phyloP scores from a whole-genome alignment of 139 green algal species.

The Closterium sp. region DNA sequence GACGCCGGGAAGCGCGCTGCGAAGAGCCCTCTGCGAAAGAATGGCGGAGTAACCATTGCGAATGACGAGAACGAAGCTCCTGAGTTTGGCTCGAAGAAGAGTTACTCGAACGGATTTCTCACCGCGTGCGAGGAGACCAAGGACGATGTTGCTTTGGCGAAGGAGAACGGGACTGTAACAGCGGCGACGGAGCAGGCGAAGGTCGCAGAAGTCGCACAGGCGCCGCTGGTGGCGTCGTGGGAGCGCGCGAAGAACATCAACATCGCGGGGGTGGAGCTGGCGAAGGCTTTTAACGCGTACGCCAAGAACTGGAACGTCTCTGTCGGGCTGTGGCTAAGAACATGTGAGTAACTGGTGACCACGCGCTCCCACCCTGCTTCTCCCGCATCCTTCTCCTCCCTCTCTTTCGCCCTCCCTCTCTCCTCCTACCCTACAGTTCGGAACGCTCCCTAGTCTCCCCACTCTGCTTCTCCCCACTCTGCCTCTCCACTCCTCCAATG shows the following conservation, averaged over 20 bases:
- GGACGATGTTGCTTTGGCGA: neutral
- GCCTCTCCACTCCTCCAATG: neutral
- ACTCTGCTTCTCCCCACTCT: too few species aligned
- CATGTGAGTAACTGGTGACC: too few species aligned
- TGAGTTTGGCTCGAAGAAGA: neutral
- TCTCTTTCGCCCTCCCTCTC: neutral
- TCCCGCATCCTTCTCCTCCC: neutral
- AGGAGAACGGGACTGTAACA: neutral
- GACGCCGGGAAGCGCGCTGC: neutral
- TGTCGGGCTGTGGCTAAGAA: slow-evolving; percentile 33
- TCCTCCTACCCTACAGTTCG: too few species aligned
- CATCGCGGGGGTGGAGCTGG: slow-evolving; percentile 44
- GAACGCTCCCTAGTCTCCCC: too few species aligned
- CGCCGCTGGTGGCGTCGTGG: slow-evolving; percentile 27
- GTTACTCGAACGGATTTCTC: neutral
- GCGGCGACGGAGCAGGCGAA: slow-evolving; percentile 27
- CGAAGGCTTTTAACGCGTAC: slow-evolving; percentile 8
- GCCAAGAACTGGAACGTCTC: slow-evolving; percentile 50
- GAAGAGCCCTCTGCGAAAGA: neutral
- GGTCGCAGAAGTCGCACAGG: neutral
- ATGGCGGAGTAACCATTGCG: neutral
- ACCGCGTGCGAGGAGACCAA: neutral
- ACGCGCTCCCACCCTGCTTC: too few species aligned
- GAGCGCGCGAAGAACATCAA: slow-evolving; percentile 38
- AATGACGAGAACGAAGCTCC: neutral